phyloP scores from a whole-genome alignment of 352 stramenopile genomes.

The Phytophthora nicotianae region DNA sequence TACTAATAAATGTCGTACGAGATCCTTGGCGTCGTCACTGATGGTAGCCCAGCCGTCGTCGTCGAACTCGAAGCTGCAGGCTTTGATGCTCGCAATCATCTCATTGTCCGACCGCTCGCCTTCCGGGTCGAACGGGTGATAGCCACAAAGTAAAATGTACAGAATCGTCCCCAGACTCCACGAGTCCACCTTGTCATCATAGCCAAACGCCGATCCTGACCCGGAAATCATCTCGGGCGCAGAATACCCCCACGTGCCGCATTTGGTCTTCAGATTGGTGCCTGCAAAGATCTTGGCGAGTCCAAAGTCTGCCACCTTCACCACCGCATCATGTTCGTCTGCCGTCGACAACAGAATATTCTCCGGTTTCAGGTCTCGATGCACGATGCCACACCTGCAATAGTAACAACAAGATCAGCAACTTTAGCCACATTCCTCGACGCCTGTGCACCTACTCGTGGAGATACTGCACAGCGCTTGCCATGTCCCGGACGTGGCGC shows the following conservation, averaged over 20 bases:
- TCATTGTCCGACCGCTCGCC: conserved; percentile 79
- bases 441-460: conserved; percentile 48
- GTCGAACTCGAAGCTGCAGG: conserved; percentile 75
- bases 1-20: conserved; percentile 79
- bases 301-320: conserved; percentile 87
- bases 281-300: conserved; percentile 83
- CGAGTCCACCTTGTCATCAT: conserved; percentile 86
- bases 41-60: conserved; percentile 74
- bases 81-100: conserved; percentile 85
- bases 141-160: conserved; percentile 88
- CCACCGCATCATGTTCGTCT: conserved; percentile 61
- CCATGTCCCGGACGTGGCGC: conserved; percentile 75
- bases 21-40: conserved; percentile 65
- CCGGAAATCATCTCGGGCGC: conserved; percentile 88
- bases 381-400: conserved; percentile 72
- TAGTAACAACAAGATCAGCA: not conserved
- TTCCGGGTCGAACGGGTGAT: conserved; percentile 83
- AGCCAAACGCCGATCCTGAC: conserved; percentile 68
- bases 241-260: conserved; percentile 81
- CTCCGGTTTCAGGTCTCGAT: conserved; percentile 85
- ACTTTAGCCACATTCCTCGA: not conserved
- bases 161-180: conserved; percentile 89
- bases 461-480: conserved; percentile 70
- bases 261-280: conserved; percentile 80
- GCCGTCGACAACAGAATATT: conserved; percentile 81